A percentile compares a stretch with the other conserved stretches of the same genome.
Evolutionary conservation across 768 basidiomycete species (phyloP).

Genomic region (Boletellus emodensis): DNA sequence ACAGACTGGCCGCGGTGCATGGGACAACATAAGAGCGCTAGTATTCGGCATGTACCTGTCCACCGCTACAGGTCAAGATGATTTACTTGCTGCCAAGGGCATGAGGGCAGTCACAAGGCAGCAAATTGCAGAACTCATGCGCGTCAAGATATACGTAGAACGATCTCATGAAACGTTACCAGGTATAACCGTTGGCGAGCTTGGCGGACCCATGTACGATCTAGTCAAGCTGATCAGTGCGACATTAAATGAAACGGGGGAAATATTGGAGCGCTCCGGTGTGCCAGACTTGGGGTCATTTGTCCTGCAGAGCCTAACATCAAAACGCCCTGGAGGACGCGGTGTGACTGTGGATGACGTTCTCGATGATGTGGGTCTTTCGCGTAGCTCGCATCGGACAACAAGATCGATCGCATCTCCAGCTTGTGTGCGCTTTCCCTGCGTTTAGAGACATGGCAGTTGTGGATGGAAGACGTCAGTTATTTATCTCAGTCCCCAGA

Average conservation of each 20-base stretch:
- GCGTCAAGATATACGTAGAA: slow-evolving; percentile 67
- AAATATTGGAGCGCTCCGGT: slow-evolving; percentile 52
- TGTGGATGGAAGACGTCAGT: slow-evolving; percentile 59
- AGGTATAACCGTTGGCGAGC: slow-evolving; percentile 69
- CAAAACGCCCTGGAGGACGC: slow-evolving; percentile 28
- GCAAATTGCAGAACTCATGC: slow-evolving; percentile 71
- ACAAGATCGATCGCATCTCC: slow-evolving; percentile 8
- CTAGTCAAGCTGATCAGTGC: slow-evolving; percentile 63
- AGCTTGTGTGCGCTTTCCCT: slow-evolving; percentile 77
- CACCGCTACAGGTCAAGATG: slow-evolving; percentile 49
- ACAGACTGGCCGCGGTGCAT: slow-evolving; percentile 75
- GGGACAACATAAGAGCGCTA: slow-evolving; percentile 77
- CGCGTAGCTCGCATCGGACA: background rate
- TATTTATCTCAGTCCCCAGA: slow-evolving; percentile 5
- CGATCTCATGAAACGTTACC: slow-evolving; percentile 62
- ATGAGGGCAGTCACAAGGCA: slow-evolving; percentile 50
- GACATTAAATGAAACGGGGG: slow-evolving; percentile 71
- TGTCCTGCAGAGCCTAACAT: slow-evolving; percentile 62
- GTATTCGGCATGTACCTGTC: slow-evolving; percentile 69
- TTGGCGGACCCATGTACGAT: slow-evolving; percentile 71
- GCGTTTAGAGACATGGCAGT: slow-evolving; percentile 76
- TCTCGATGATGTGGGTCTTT: slow-evolving; percentile 55
- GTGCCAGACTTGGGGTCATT: slow-evolving; percentile 73
- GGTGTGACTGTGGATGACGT: slow-evolving; percentile 50
- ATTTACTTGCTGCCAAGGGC: slow-evolving; percentile 64